Percentiles rank a stretch among this genome's conserved stretches.
Evolutionary conservation across 352 stramenopile species (phyloP).

Genomic region (Globisporangium uncinulatum): DNA sequence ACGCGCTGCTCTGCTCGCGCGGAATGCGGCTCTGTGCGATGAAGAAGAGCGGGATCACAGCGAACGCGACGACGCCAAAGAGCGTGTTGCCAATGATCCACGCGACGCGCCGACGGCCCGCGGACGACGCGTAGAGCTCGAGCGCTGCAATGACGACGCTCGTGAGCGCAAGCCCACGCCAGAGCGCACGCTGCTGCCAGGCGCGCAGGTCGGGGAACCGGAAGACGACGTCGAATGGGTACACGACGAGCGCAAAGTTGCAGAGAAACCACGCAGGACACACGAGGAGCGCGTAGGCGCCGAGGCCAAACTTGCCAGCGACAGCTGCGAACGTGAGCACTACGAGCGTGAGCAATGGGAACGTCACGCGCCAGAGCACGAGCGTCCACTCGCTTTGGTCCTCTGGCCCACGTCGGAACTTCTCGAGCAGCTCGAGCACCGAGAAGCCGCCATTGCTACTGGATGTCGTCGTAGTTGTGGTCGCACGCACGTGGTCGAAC

Average conservation of each 20-base stretch:
- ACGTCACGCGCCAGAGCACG: slow-evolving; percentile 73
- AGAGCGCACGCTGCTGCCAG: slow-evolving; percentile 28
- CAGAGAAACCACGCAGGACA: slow-evolving; percentile 76
- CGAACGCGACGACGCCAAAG: slow-evolving; percentile 63
- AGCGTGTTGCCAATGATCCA: slow-evolving; percentile 81
- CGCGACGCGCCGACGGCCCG: slow-evolving; percentile 39
- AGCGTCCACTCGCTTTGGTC: slow-evolving; percentile 82
- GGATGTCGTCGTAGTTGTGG: too few relatives aligned
- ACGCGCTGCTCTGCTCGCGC: slow-evolving; percentile 42
- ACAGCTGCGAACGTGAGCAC: slow-evolving; percentile 62
- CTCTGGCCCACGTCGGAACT: slow-evolving; percentile 63
- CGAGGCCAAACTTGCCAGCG: slow-evolving; percentile 53
- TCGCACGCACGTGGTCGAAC: too few relatives aligned
- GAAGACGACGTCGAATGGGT: slow-evolving; percentile 74
- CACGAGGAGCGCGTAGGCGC: slow-evolving; percentile 63
- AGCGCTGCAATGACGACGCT: slow-evolving; percentile 46
- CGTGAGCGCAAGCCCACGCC: slow-evolving; percentile 38
- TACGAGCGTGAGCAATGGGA: slow-evolving; percentile 75
- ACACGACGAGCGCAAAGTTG: slow-evolving; percentile 63
- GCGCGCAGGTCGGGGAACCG: slow-evolving; percentile 43
- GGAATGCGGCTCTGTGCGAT: slow-evolving; percentile 44
- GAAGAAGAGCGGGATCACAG: slow-evolving; percentile 69
- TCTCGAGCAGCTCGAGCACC: slow-evolving; percentile 58
- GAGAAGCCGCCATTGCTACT: not conserved
- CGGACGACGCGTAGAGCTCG: slow-evolving; percentile 61